Conservation (phyloP, 305 asterid species). For the Fraxinus xanthoxyloides region DNA sequence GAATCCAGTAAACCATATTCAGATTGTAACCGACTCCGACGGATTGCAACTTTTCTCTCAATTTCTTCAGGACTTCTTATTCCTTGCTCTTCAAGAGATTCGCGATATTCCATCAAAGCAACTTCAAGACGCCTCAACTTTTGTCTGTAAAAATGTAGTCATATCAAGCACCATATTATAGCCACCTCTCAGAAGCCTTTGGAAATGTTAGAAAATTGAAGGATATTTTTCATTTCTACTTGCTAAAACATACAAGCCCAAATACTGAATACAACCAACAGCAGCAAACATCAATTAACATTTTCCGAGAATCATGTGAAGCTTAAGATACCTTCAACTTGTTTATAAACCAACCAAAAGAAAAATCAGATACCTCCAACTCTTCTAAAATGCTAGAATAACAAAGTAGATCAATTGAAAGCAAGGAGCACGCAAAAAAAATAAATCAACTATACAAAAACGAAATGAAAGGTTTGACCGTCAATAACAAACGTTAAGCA, state of each 20-base stretch:
- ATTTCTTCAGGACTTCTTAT: constrained; percentile 57
- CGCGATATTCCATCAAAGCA: constrained; percentile 83
- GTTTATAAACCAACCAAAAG: background rate
- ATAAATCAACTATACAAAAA: background rate
- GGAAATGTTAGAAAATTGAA: background rate
- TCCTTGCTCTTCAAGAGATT: constrained; percentile 88
- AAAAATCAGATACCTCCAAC: background rate
- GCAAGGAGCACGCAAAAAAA: background rate
- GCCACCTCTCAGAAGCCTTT: background rate
- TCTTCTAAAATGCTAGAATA: background rate
- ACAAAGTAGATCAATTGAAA: background rate
- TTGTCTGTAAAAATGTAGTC: constrained; percentile 47
- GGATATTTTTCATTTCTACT: constrained; percentile 1
- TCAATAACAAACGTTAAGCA: background rate
- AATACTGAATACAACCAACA: background rate
- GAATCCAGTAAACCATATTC: constrained; percentile 65
- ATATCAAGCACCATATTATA: constrained; percentile 18
- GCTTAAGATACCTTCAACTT: background rate
- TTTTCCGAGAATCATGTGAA: background rate
- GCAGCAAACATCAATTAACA: background rate
- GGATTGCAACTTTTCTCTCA: constrained; percentile 73
- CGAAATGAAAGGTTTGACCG: background rate
- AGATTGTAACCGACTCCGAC: constrained; percentile 55
- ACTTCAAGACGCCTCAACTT: constrained; percentile 87
- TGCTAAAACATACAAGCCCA: background rate